Conservation (phyloP, 2,329 filamentous ascomycete species). For the Chrysoporthe deuterocubensis region DNA sequence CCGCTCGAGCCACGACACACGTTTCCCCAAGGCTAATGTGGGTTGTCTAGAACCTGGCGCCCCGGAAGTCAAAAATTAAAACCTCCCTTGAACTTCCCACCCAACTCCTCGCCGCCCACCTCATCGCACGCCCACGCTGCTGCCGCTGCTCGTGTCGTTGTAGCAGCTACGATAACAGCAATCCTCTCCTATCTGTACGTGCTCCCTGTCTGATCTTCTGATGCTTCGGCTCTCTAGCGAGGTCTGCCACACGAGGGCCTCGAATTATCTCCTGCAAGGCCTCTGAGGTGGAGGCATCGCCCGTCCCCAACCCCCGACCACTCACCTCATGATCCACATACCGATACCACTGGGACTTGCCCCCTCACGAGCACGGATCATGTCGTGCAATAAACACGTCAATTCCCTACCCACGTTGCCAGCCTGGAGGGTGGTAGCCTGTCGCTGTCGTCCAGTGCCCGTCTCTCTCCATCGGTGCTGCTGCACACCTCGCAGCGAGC, state of each 20-base stretch:
- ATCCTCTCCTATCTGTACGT: constrained; percentile 13
- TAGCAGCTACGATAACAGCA: constrained; percentile 3
- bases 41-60: constrained; percentile 35
- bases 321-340: constrained; percentile 19
- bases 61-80: constrained; percentile 17
- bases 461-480: constrained; percentile 21
- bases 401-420: constrained; percentile 23
- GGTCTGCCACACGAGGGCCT: neutral
- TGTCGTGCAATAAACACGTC: constrained; percentile 25
- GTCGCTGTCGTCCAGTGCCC: constrained; percentile 21
- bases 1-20: constrained; percentile 48
- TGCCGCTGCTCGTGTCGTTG: constrained; percentile 5
- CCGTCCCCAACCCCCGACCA: constrained; percentile 15
- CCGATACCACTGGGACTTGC: constrained; percentile 11
- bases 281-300: constrained; percentile 15
- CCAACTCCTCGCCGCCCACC: constrained; percentile 20
- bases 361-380: constrained; percentile 23
- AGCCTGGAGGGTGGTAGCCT: constrained; percentile 26
- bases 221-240: constrained; percentile 3
- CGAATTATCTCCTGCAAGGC: constrained; percentile 10
- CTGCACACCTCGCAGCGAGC: constrained; percentile 28
- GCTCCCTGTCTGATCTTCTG: neutral
- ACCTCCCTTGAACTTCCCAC: constrained; percentile 14
- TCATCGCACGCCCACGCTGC: constrained; percentile 14
- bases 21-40: constrained; percentile 39